phyloP scores from a whole-genome alignment of 768 basidiomycete genomes.

The Pulveroboletus sp. region DNA sequence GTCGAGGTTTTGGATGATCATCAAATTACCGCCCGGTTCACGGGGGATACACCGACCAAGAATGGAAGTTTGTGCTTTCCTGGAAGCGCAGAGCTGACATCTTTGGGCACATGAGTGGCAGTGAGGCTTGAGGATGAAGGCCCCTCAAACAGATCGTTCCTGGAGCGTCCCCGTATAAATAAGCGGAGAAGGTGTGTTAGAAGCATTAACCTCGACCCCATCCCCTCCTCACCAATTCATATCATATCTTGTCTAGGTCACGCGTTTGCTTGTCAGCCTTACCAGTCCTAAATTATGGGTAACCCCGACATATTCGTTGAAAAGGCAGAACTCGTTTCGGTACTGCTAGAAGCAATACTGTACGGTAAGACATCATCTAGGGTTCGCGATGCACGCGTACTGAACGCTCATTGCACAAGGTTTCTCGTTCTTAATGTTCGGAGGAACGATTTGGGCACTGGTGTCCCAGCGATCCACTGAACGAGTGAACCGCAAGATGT shows the following conservation, averaged over 20 bases:
- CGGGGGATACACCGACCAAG: no score
- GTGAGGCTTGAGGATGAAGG: no score
- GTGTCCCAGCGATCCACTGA: constrained; percentile 1
- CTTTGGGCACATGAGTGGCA: no score
- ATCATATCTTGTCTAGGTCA: background rate
- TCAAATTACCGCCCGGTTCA: no score
- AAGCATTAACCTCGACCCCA: no score
- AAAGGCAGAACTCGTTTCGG: constrained; percentile 2
- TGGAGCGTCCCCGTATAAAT: no score
- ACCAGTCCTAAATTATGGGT: background rate
- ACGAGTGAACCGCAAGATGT: constrained; percentile 12
- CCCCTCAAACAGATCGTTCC: no score
- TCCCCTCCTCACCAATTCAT: background rate
- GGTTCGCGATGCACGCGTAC: background rate
- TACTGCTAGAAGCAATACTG: background rate
- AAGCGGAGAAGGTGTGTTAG: no score
- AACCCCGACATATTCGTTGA: background rate
- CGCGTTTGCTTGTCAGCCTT: background rate
- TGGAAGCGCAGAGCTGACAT: no score
- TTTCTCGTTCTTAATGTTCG: constrained; percentile 31
- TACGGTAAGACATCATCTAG: background rate
- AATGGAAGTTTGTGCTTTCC: no score
- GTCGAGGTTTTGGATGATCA: no score
- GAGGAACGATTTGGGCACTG: constrained; percentile 22
- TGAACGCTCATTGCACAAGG: constrained; percentile 10